Evolutionary conservation across 441 rosid species (phyloP).

Genomic region (Erodium texanum): DNA sequence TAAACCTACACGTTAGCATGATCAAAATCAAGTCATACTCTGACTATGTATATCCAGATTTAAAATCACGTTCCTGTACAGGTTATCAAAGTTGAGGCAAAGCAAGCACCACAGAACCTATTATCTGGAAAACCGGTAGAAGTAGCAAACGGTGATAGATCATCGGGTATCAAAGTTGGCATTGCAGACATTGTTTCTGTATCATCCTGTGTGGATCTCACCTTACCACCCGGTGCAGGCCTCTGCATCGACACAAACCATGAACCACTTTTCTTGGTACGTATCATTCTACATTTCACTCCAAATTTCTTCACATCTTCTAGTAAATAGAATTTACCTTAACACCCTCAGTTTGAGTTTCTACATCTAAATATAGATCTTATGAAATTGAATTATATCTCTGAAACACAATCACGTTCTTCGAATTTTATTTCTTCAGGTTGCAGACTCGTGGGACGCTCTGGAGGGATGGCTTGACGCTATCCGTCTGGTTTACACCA

Average conservation of each 20-base stretch:
- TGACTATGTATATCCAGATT: not conserved
- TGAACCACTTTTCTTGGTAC: slow-evolving; percentile 79
- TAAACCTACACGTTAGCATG: no score
- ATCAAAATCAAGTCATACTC: no score
- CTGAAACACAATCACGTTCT: no score
- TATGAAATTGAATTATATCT: no score
- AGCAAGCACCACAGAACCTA: slow-evolving; percentile 45
- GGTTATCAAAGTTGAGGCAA: slow-evolving; percentile 49
- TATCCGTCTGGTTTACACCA: slow-evolving; percentile 75
- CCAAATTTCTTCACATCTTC: no score
- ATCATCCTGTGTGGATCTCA: slow-evolving; percentile 81
- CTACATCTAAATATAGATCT: not conserved
- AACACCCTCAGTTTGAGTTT: not conserved
- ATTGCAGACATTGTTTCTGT: slow-evolving; percentile 75
- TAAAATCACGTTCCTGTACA: slow-evolving; percentile 17
- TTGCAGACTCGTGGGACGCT: slow-evolving; percentile 94
- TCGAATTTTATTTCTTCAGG: slow-evolving; percentile 30
- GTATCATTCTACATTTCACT: slow-evolving; percentile 5
- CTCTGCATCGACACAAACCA: slow-evolving; percentile 70
- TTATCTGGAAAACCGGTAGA: slow-evolving; percentile 51
- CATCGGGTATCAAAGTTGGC: slow-evolving; percentile 51
- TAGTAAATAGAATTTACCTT: no score
- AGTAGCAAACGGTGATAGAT: slow-evolving; percentile 33
- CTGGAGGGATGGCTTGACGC: slow-evolving; percentile 98
- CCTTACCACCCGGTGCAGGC: slow-evolving; percentile 95